phyloP scores from a whole-genome alignment of 495 filamentous ascomycete genomes.

The Pyronema omphalodes region DNA sequence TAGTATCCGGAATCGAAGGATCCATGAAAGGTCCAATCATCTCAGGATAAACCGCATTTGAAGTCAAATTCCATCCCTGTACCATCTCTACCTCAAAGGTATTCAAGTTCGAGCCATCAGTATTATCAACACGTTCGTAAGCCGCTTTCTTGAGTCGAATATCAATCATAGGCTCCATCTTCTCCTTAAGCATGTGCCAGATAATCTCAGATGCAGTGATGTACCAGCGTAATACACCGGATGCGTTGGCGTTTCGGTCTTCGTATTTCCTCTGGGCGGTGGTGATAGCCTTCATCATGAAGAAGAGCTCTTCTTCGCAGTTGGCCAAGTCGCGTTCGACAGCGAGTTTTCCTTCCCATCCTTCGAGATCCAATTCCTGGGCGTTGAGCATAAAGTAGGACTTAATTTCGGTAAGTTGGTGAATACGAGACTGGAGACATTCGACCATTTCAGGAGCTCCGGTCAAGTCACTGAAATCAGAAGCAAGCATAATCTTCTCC shows the following conservation, averaged over 20 bases:
- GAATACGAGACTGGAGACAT: constrained; percentile 74
- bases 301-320: constrained; percentile 95
- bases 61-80: constrained; percentile 70
- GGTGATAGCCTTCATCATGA: constrained; percentile 99
- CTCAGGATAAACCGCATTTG: constrained; percentile 80
- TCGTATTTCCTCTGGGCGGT: constrained; percentile 78
- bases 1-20: constrained; percentile 22
- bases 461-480: constrained; percentile 91
- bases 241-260: constrained; percentile 46
- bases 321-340: constrained; percentile 74
- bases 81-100: constrained; percentile 67
- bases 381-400: constrained; percentile 85
- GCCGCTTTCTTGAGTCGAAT: constrained; percentile 76
- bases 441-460: constrained; percentile 89
- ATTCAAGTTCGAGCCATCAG: constrained; percentile 91
- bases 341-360: constrained; percentile 72
- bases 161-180: constrained; percentile 75
- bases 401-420: constrained; percentile 93
- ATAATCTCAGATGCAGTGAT: constrained; percentile 82
- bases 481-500: constrained; percentile 98
- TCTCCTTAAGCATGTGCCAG: constrained; percentile 83
- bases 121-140: constrained; percentile 89
- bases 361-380: constrained; percentile 67
- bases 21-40: constrained; percentile 76
- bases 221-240: constrained; percentile 69